phyloP scores from a whole-genome alignment of 148 eudicot species.

The Vaccinium macrocarpon region DNA sequence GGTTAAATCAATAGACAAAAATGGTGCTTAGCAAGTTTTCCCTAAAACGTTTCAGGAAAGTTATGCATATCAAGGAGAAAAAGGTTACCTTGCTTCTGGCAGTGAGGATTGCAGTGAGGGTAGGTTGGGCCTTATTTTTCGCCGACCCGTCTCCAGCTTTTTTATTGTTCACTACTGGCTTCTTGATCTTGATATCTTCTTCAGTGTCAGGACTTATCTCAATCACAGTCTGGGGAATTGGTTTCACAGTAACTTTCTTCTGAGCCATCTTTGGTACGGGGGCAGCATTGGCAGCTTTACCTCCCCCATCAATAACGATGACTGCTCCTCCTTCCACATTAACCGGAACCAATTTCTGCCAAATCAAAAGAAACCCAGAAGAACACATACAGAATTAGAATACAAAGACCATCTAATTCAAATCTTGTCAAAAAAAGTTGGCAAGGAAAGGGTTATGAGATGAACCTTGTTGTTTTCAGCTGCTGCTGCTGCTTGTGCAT shows the following conservation, averaged over 20 bases:
- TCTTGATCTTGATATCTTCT: slow-evolving; percentile 27
- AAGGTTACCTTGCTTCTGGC: slow-evolving; percentile 47
- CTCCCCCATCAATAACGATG: slow-evolving; percentile 20
- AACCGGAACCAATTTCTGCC: slow-evolving; percentile 24
- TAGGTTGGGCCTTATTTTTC: slow-evolving; percentile 36
- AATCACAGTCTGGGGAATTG: slow-evolving; percentile 55
- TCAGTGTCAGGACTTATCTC: slow-evolving; percentile 70
- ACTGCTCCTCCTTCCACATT: slow-evolving; percentile 19
- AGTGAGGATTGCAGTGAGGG: slow-evolving; percentile 53
- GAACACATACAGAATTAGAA: neutral
- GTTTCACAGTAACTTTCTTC: slow-evolving; percentile 40
- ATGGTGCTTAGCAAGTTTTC: too few relatives aligned
- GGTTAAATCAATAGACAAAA: neutral
- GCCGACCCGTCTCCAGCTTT: slow-evolving; percentile 21
- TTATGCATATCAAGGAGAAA: neutral
- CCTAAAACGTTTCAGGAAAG: too few relatives aligned
- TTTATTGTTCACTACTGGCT: slow-evolving; percentile 14
- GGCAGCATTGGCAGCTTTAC: slow-evolving; percentile 20
- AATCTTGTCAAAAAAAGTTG: neutral
- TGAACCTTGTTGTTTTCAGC: slow-evolving; percentile 44
- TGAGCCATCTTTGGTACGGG: slow-evolving; percentile 27
- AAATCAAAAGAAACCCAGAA: neutral
- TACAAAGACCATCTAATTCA: neutral
- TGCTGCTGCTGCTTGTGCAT: slow-evolving; percentile 55
- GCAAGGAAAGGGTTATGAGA: slow-evolving; percentile 8